A percentile compares a stretch with the other conserved stretches of the same genome.
Evolutionary conservation across 306 rosid species (phyloP).

Genomic region (Cucumis melo): DNA sequence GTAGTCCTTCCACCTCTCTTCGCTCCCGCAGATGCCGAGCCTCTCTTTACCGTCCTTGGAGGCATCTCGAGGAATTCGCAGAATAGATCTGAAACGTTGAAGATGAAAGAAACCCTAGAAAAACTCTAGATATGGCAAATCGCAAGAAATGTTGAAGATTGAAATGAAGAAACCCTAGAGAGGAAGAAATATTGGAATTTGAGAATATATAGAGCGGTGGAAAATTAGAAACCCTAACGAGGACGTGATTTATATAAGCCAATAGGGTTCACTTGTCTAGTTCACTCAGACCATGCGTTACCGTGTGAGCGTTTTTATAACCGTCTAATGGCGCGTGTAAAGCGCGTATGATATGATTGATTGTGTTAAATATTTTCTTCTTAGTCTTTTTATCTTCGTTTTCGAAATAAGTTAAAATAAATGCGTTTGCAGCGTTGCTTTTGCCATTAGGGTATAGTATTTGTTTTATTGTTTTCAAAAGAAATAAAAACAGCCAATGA

Average conservation of each 20-base stretch:
- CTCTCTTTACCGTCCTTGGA: constrained; percentile 77
- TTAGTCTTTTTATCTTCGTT: too few species aligned
- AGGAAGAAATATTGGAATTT: not conserved
- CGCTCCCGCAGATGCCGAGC: constrained; percentile 36
- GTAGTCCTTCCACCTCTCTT: constrained; percentile 46
- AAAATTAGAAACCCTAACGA: constrained; percentile 6
- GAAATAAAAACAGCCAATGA: too few species aligned
- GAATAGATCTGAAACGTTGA: not conserved
- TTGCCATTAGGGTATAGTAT: too few species aligned
- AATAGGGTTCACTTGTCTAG: not conserved
- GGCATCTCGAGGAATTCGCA: constrained; percentile 34
- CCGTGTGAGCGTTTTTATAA: not conserved
- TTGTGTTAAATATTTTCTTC: too few species aligned
- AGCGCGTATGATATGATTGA: not conserved
- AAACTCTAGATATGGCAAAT: too few species aligned
- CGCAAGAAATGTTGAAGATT: not conserved
- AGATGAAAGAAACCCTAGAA: not conserved
- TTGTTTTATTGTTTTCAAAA: too few species aligned
- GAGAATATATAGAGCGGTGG: not conserved
- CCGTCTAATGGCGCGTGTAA: not conserved
- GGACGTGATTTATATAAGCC: not conserved
- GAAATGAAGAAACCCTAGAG: not conserved
- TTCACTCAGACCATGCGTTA: not conserved
- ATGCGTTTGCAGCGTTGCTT: too few species aligned
- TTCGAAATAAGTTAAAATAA: too few species aligned